Base-by-base conservation (phyloP, 495 filamentous ascomycete species). In the Friedmanniomyces endolithicus region DNA sequence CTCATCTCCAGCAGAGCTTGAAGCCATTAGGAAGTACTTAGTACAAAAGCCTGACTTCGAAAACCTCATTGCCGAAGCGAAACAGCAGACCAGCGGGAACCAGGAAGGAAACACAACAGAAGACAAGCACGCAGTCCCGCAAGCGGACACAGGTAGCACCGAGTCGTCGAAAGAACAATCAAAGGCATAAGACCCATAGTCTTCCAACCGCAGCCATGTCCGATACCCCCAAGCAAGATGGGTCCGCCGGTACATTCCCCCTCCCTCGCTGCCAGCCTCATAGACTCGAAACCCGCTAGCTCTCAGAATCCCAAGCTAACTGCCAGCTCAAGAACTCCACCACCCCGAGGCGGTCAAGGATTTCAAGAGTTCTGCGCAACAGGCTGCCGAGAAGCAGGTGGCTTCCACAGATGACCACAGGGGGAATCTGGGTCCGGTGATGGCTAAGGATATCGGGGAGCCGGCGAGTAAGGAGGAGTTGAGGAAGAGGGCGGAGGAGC, bases 371-470 rank as follows among this genome's bases (percentile, higher is more conserved):
- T 14, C 17, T 19, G 44, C 44, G 3, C 37, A 41, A 14, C 12
- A 16, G 2, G 27, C 63, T 12, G 45, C 16, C 3, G 63, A 56
- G 23, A 56, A 62, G 37, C 40, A 53, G 11, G 57, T 24, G 19
- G 56, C 59, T 1, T 45, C n/a, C 0, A 44, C 39, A 3, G 34
- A 51, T 19, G 44, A 55, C 46, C 67, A 69, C 55, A 58, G 60
- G 48, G 67, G 60, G 0, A 64, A 63, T 41, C 67, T 60, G 9
- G 68, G 68, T n/a, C 68, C 68, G 6, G 68, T 65, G 23, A 62
- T 61, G 6, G 40, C 57, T 14, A 23, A 64, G 72, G 74, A 79
- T 20, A 70, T 82, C 67, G 75, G 74, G 24, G 71, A 76, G 47
- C 77, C 75, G 62, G 75, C 72, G 20, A 73, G 58, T 51, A 71